Evolutionary conservation across 805 yeast species (phyloP).

Genomic region (Nakazawaea populi): DNA sequence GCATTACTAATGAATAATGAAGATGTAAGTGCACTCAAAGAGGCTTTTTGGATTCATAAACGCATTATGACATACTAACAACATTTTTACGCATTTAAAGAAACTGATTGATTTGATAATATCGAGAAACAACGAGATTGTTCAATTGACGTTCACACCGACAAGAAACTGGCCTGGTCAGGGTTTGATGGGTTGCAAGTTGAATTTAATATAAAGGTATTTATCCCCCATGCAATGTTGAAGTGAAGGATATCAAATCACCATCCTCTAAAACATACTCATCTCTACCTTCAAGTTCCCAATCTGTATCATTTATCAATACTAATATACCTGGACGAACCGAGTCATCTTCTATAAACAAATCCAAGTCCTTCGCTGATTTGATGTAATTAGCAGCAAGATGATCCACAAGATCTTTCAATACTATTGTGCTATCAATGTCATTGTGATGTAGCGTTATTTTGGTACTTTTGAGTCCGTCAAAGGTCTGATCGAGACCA

Average conservation of each 20-base stretch:
- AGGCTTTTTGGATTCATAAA: too few species aligned
- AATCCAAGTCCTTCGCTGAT: constrained; percentile 58
- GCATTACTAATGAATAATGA: constrained; percentile 34
- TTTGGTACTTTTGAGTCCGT: constrained; percentile 47
- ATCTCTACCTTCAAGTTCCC: constrained; percentile 93
- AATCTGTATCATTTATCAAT: constrained; percentile 88
- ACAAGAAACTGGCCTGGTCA: constrained; percentile 54
- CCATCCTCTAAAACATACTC: constrained; percentile 69
- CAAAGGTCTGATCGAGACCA: constrained; percentile 79
- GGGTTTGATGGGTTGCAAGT: constrained; percentile 65
- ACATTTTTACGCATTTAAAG: neutral
- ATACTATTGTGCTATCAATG: constrained; percentile 25
- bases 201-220: constrained; percentile 23
- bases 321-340: constrained; percentile 92
- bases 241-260: constrained; percentile 81
- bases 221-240: constrained; percentile 93
- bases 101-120: constrained; percentile 18
- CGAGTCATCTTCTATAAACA: constrained; percentile 76
- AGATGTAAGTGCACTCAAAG: constrained; percentile 19
- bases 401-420: constrained; percentile 48
- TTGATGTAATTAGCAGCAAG: constrained; percentile 50
- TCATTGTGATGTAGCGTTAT: constrained; percentile 38
- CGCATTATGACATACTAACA: neutral
- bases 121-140: constrained; percentile 16
- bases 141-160: constrained; percentile 35